Base-by-base conservation (phyloP, 257 asterid species). In the Echium plantagineum region DNA sequence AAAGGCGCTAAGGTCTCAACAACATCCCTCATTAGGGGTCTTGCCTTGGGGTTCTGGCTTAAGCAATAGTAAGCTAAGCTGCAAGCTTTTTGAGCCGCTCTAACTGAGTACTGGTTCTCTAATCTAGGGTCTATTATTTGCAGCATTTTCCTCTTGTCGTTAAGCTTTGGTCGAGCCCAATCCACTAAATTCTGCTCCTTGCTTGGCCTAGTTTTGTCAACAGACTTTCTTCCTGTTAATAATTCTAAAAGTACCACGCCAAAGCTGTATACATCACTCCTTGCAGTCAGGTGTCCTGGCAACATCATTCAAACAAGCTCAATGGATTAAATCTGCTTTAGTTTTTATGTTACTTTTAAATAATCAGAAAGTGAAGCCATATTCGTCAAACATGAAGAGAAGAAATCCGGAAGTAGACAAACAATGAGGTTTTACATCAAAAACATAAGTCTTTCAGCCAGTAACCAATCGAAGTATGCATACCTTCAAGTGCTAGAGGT, bases 181-280 rank as follows among this genome's bases (percentile, higher is more conserved):
- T 93, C 99, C n/a, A 93, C 99, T 72, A 93, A 80, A 71, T 87
- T 93, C 67, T 86, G 96, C 83, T 93, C 99, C 83, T 80, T 93
- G 93, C 95, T 89, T 30, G 99, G 96, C 71, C 97, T 80, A 2
- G 97, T 86, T 85, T 93, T 93, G 85, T 93, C 99, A 65, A 93
- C 99, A 0, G 97, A 89, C 66, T 93, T 93, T 76, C 97, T 81
- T 69, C 99, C 99, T 0, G 99, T 93, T 80, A 93, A 77, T 52
- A 93, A 80, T 87, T 93, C 99, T 59, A 93, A 81, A 73, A 93
- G 95, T 56, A 93, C 99, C 55, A 93, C 99, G 38, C 99, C 99
- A n/a, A 93, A 93, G 81, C 99, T 93, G 82, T 93, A 93, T 35
- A 93, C 99, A 55, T 89, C 99, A 69, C 99, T 93, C 80, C 99